Conservation (phyloP, 2,329 filamentous ascomycete genomes). For the Onygenales sp. region DNA sequence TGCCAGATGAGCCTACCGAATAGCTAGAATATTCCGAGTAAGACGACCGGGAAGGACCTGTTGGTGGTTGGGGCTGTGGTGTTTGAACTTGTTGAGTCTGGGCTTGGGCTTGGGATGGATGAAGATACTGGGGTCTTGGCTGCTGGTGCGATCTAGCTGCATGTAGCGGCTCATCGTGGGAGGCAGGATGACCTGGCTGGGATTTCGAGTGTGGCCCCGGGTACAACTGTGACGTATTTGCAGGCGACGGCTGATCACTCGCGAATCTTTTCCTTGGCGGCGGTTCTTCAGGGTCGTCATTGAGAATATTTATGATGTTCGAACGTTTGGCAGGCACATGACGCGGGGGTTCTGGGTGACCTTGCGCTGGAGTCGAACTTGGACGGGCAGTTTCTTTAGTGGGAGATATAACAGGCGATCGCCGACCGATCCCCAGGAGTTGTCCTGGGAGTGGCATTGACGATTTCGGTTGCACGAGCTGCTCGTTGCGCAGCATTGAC, state of each 20-base stretch:
- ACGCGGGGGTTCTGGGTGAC: conserved; percentile 25
- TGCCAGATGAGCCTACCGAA: conserved; percentile 14
- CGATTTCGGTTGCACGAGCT: conserved; percentile 1
- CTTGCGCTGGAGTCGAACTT: conserved; percentile 21
- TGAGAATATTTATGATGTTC: conserved; percentile 41
- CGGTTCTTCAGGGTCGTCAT: conserved; percentile 39
- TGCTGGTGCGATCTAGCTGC: conserved; percentile 7
- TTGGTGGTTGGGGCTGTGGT: conserved; percentile 15
- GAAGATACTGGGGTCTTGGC: conserved; percentile 11
- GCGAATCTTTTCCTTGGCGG: conserved; percentile 34
- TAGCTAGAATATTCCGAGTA: conserved; percentile 27
- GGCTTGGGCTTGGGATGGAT: conserved; percentile 16
- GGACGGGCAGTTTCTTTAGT: conserved; percentile 27
- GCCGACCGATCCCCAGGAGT: conserved; percentile 3
- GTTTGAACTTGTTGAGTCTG: conserved; percentile 8
- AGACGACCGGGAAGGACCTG: conserved; percentile 14
- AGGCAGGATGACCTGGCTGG: conserved; percentile 14
- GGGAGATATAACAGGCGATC: conserved; percentile 18
- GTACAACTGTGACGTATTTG: conserved; percentile 19
- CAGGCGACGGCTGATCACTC: conserved; percentile 25
- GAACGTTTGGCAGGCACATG: conserved; percentile 39
- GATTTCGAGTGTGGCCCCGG: conserved; percentile 14
- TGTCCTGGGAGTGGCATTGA: conserved; percentile 2
- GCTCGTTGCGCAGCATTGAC: conserved; percentile 1
- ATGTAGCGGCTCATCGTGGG: conserved; percentile 17